Evolutionary conservation across 257 asterid genomes (phyloP).

Genomic region (Solanum lignicaule): DNA sequence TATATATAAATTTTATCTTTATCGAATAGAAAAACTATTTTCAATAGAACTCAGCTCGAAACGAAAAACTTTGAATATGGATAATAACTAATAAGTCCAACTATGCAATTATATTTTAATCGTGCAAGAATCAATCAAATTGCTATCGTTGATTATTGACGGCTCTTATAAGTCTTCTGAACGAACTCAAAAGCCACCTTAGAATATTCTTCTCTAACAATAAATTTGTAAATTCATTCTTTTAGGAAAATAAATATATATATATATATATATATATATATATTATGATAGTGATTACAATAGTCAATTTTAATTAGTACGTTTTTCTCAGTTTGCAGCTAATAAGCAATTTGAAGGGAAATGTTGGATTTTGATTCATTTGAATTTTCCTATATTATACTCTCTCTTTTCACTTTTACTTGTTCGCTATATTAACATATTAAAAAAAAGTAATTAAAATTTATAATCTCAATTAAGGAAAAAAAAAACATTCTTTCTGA

Average conservation of each 20-base stretch:
- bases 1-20: not conserved
- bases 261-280: not conserved
- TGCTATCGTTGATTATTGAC: not conserved
- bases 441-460: no score
- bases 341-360: not conserved
- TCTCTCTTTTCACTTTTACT: no score
- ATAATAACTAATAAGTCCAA: not conserved
- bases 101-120: not conserved
- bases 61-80: not conserved
- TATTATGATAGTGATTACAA: not conserved
- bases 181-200: not conserved
- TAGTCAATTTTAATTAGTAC: not conserved
- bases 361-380: not conserved
- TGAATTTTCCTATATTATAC: not conserved
- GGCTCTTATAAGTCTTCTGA: not conserved
- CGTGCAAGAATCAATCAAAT: not conserved
- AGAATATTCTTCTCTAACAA: not conserved
- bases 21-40: not conserved
- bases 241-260: not conserved
- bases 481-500: not conserved
- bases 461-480: no score
- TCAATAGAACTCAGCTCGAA: rapidly evolving
- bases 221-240: not conserved
- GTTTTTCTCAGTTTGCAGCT: not conserved
- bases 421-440: no score